These are phyloP conservation scores for Tulasnella sp. DNA, from an alignment of 768 basidiomycete species.

Conservation along the genomic window DNA sequence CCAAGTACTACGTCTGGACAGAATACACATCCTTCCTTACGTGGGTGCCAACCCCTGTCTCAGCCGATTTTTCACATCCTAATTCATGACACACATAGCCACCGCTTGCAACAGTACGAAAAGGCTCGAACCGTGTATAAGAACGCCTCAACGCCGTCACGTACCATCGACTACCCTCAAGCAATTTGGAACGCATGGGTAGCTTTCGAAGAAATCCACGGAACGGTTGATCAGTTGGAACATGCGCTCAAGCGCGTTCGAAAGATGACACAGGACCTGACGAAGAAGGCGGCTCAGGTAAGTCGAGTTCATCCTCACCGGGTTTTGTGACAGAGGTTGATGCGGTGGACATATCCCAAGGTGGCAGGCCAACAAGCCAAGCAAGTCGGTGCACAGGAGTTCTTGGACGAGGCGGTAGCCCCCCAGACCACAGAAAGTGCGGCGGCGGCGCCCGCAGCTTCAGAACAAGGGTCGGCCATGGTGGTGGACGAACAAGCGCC, in stretches of 20 bases:
- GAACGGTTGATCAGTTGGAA: slow-evolving; percentile 59
- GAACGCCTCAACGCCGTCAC: slow-evolving; percentile 45
- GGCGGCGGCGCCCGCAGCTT: neutral
- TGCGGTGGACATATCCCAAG: neutral
- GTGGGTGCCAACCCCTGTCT: slow-evolving; percentile 36
- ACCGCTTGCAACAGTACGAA: slow-evolving; percentile 38
- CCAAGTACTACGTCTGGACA: slow-evolving; percentile 67
- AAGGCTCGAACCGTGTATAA: slow-evolving; percentile 60
- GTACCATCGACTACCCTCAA: slow-evolving; percentile 91
- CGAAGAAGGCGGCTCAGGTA: slow-evolving; percentile 21
- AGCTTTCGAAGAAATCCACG: slow-evolving; percentile 78
- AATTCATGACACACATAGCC: slow-evolving; percentile 33
- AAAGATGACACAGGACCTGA: slow-evolving; percentile 46
- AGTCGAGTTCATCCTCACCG: neutral
- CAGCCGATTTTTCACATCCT: neutral
- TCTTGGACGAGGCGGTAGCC: neutral
- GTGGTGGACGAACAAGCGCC: slow-evolving; percentile 13
- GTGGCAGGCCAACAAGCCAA: neutral
- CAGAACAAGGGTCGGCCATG: neutral
- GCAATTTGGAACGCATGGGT: slow-evolving; percentile 87
- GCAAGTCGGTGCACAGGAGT: neutral
- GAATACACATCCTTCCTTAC: slow-evolving; percentile 64
- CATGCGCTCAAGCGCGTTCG: slow-evolving; percentile 48
- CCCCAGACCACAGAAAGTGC: neutral
- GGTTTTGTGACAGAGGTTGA: neutral